A percentile compares a stretch with the other conserved stretches of the same genome.
Conservation (phyloP, 768 basidiomycete species). For the Boletus sp. region DNA sequence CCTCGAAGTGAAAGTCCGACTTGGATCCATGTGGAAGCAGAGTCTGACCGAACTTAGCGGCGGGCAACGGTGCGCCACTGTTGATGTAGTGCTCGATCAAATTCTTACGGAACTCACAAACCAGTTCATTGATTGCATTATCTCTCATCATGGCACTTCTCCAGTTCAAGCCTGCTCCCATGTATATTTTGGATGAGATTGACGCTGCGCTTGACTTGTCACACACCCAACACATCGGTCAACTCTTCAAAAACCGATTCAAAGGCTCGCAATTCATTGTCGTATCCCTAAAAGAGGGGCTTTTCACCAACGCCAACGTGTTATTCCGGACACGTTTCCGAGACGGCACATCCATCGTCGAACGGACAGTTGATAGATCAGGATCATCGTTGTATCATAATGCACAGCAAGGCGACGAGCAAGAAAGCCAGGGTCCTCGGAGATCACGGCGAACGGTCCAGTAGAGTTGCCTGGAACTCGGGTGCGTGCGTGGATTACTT, state of each 20-base stretch:
- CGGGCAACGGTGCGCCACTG: constrained; percentile 76
- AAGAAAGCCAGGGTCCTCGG: constrained; percentile 14
- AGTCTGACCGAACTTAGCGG: constrained; percentile 96
- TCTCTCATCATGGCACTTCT: constrained; percentile 98
- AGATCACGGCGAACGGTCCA: constrained; percentile 18
- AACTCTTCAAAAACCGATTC: constrained; percentile 96
- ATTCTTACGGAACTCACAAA: not conserved
- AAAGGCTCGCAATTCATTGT: constrained; percentile 99
- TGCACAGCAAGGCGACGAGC: constrained; percentile 10
- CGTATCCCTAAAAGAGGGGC: constrained; percentile 92
- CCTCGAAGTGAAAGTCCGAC: constrained; percentile 93
- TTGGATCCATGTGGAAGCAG: constrained; percentile 97
- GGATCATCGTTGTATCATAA: constrained; percentile 42
- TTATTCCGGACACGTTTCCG: constrained; percentile 91
- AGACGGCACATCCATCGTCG: constrained; percentile 91
- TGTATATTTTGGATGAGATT: constrained; percentile 99
- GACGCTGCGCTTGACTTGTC: constrained; percentile 96
- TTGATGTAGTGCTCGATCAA: not conserved
- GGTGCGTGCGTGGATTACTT: not conserved
- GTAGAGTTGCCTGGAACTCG: not conserved
- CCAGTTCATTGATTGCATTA: constrained; percentile 92
- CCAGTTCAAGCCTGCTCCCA: constrained; percentile 98
- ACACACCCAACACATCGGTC: constrained; percentile 96
- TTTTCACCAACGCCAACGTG: constrained; percentile 97
- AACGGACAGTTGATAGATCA: constrained; percentile 72